Evolutionary conservation across 805 yeast species (phyloP).

Genomic region (Maudiozyma saulgeensis): DNA sequence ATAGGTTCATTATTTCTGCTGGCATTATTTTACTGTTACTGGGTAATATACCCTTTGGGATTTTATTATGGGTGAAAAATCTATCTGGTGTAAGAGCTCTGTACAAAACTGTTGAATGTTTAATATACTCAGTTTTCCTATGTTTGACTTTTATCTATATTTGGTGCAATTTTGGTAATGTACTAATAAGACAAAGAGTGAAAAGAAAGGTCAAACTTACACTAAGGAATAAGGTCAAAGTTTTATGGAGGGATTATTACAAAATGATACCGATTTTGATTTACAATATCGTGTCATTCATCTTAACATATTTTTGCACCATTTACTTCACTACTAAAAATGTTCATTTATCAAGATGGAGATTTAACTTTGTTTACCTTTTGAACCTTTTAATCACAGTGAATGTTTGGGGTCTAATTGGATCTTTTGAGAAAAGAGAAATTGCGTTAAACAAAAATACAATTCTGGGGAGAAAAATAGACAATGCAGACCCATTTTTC

Average conservation of each 20-base stretch:
- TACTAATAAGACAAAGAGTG: conserved; percentile 14
- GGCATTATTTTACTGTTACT: conserved; percentile 8
- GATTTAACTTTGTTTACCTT: conserved; percentile 15
- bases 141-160: conserved; percentile 11
- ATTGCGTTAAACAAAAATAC: conserved; percentile 19
- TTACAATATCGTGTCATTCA: conserved; percentile 14
- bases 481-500: conserved; percentile 22
- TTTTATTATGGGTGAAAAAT: conserved; percentile 3
- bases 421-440: conserved; percentile 23
- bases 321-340: conserved; percentile 10
- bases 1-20: conserved; percentile 10
- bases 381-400: conserved; percentile 22
- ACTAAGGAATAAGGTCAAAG: conserved; percentile 5
- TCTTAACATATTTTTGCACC: conserved; percentile 10
- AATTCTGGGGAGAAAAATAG: conserved; percentile 25
- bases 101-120: conserved; percentile 7
- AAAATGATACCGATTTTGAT: conserved; percentile 21
- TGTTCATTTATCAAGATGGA: conserved; percentile 13
- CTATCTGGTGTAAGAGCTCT: not conserved
- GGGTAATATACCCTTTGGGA: conserved; percentile 10
- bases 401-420: conserved; percentile 28
- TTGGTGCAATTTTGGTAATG: conserved; percentile 20
- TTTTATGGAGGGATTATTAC: conserved; percentile 22
- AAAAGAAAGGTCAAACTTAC: conserved; percentile 1
- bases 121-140: conserved; percentile 12